Evolutionary conservation across 345 rosid species (phyloP).

Genomic region (Diplotaxis tenuifolia): DNA sequence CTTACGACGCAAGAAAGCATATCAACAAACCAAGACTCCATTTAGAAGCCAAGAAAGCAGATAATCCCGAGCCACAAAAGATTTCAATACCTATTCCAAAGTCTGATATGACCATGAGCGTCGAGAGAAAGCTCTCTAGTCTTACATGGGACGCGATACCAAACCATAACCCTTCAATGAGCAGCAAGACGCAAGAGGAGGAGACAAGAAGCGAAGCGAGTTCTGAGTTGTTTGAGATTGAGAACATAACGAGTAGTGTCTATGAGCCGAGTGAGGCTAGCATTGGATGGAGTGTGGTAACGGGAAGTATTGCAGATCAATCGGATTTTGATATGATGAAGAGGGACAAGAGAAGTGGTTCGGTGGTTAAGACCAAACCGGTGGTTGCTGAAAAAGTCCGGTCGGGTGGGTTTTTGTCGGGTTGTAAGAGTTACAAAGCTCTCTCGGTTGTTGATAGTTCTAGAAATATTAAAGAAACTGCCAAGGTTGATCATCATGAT

Average conservation of each 20-base stretch:
- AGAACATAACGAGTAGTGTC: constrained; percentile 53
- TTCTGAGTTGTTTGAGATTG: constrained; percentile 86
- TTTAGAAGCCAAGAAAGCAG: not conserved
- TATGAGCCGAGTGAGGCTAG: constrained; percentile 87
- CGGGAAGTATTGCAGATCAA: constrained; percentile 78
- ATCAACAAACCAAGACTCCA: constrained; percentile 14
- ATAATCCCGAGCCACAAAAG: constrained; percentile 18
- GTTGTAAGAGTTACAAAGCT: constrained; percentile 68
- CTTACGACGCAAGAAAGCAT: constrained; percentile 34
- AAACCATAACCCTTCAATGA: constrained; percentile 31
- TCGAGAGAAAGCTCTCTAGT: constrained; percentile 53
- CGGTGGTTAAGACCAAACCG: constrained; percentile 19
- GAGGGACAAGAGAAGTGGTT: constrained; percentile 27
- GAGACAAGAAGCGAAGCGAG: constrained; percentile 70
- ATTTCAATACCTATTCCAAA: too few species aligned
- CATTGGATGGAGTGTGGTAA: constrained; percentile 88
- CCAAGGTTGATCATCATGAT: constrained; percentile 17
- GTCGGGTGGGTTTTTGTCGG: constrained; percentile 48
- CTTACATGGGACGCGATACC: constrained; percentile 49
- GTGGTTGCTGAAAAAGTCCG: constrained; percentile 35
- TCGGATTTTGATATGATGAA: constrained; percentile 45
- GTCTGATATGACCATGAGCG: constrained; percentile 36
- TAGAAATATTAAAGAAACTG: constrained; percentile 20
- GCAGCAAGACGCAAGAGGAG: constrained; percentile 47
- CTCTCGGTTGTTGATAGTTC: constrained; percentile 54